Conservation (phyloP, 257 asterid genomes). For the Verbascum thapsus region DNA sequence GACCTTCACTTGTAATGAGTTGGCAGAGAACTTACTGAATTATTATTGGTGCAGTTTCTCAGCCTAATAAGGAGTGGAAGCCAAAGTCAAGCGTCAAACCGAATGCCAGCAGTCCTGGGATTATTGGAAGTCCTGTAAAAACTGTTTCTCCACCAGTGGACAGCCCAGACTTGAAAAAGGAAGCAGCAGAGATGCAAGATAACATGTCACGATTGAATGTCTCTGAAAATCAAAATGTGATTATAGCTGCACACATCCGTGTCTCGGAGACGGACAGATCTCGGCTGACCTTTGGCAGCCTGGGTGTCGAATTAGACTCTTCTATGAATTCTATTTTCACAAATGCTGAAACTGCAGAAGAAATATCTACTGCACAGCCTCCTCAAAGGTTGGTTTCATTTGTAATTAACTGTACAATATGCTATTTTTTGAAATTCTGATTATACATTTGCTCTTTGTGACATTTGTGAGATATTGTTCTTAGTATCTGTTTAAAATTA, state of each 20-base stretch:
- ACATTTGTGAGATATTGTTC: neutral
- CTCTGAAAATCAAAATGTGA: constrained; percentile 74
- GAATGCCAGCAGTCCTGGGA: constrained; percentile 51
- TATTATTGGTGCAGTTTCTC: constrained; percentile 51
- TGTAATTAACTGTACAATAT: constrained; percentile 4
- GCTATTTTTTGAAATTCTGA: neutral
- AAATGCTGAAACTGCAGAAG: constrained; percentile 48
- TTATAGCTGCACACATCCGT: constrained; percentile 89
- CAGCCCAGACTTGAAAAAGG: constrained; percentile 45
- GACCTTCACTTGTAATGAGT: constrained; percentile 2
- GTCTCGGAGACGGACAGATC: constrained; percentile 83
- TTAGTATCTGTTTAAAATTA: neutral
- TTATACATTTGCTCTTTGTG: neutral
- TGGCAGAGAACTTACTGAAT: constrained; percentile 30
- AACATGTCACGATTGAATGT: constrained; percentile 48
- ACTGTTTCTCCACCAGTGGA: constrained; percentile 53
- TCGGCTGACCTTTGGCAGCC: constrained; percentile 88
- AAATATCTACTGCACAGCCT: constrained; percentile 44
- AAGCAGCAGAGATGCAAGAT: constrained; percentile 56
- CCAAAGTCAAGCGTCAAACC: constrained; percentile 74
- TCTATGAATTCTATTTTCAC: constrained; percentile 36
- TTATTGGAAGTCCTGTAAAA: constrained; percentile 60
- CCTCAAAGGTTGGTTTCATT: constrained; percentile 57
- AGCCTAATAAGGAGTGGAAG: constrained; percentile 92
- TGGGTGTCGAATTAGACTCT: constrained; percentile 61